Evolutionary conservation across 208 protist species (phyloP).

Genomic region (Phytomonas francai): DNA sequence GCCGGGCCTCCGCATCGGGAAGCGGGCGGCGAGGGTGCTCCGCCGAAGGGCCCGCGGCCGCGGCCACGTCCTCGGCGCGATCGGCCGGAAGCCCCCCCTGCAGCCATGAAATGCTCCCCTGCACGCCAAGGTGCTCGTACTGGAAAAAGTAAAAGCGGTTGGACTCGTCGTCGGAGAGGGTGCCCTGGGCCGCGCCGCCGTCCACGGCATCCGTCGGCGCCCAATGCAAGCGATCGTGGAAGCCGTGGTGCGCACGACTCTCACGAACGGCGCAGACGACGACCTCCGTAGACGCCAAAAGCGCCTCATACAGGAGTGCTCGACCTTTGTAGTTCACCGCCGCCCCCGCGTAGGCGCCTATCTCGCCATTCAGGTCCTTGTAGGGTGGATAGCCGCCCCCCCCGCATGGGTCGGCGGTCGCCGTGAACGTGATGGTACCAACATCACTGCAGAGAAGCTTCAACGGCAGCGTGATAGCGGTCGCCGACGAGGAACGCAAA

Average conservation of each 20-base stretch:
- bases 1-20: conserved; percentile 31
- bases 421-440: conserved; percentile 9
- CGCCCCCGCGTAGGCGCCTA: conserved; percentile 2
- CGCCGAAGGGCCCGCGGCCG: background rate
- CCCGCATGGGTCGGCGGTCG: background rate
- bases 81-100: conserved; percentile 23
- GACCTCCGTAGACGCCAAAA: conserved; percentile 40
- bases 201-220: background rate
- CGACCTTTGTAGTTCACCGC: conserved; percentile 18
- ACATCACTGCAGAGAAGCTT: conserved; percentile 17
- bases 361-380: background rate
- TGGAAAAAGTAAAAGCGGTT: conserved; percentile 25
- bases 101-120: conserved; percentile 36
- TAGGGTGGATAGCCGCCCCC: background rate
- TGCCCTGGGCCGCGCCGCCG: conserved; percentile 4
- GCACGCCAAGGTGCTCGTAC: conserved; percentile 34
- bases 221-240: conserved; percentile 42
- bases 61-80: background rate
- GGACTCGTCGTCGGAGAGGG: conserved; percentile 14
- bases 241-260: conserved; percentile 38
- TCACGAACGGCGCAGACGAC: conserved; percentile 57
- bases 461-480: background rate
- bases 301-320: conserved; percentile 32
- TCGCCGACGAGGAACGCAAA: background rate
- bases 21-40: conserved; percentile 12